These are phyloP conservation scores for Serendipita sp. DNA, from an alignment of 768 basidiomycete genomes.

Conservation along the genomic window DNA sequence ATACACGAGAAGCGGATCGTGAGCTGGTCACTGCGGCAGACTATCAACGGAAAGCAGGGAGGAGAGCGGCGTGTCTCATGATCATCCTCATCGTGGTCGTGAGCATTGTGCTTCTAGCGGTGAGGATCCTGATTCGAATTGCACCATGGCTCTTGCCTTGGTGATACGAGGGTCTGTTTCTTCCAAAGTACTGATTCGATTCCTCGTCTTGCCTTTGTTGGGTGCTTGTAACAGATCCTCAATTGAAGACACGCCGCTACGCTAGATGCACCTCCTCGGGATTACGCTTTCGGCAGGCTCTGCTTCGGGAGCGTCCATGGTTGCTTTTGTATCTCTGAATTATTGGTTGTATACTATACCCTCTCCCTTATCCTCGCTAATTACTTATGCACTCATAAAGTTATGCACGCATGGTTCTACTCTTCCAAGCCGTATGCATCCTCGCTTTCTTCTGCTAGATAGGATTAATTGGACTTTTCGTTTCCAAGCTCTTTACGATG, in stretches of 20 bases:
- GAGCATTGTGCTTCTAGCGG: slow-evolving; percentile 80
- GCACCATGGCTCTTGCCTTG: slow-evolving; percentile 4
- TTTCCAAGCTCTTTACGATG: too few species aligned
- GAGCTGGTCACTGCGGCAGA: slow-evolving; percentile 82
- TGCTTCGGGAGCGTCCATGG: neutral
- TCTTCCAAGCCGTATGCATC: too few species aligned
- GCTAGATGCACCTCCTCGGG: neutral
- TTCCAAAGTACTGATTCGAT: neutral
- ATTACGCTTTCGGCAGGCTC: neutral
- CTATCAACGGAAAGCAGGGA: slow-evolving; percentile 88
- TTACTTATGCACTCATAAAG: too few species aligned
- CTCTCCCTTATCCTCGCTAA: too few species aligned
- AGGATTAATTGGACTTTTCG: too few species aligned
- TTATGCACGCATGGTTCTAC: too few species aligned
- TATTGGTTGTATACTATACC: neutral
- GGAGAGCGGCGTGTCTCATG: slow-evolving; percentile 79
- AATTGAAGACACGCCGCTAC: neutral
- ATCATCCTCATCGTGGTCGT: slow-evolving; percentile 74
- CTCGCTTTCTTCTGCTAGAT: too few species aligned
- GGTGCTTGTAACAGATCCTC: neutral
- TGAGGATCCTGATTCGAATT: slow-evolving; percentile 30
- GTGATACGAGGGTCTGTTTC: neutral
- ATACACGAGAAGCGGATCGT: slow-evolving; percentile 68
- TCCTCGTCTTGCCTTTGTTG: neutral
- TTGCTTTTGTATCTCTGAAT: neutral